Evolutionary conservation across 2,329 filamentous ascomycete genomes (phyloP).

Genomic region (Moelleriella libera): DNA sequence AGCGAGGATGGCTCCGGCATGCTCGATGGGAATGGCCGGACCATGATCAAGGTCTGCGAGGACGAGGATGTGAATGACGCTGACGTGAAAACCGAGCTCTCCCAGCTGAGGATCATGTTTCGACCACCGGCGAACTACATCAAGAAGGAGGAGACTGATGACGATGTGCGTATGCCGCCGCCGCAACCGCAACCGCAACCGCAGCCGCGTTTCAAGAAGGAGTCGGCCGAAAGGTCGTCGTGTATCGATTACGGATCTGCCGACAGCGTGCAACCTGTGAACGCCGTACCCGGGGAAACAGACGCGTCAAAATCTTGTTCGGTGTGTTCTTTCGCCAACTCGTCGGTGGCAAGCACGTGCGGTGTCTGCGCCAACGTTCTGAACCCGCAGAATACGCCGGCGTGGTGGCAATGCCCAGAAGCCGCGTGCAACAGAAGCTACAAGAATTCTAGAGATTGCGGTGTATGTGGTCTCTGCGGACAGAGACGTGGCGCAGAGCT

Average conservation of each 20-base stretch:
- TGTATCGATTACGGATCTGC: background rate
- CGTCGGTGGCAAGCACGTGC: slow-evolving; percentile 41
- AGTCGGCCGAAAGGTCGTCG: background rate
- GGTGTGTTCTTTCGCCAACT: slow-evolving; percentile 57
- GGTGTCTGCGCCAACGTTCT: slow-evolving; percentile 58
- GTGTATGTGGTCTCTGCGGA: slow-evolving; percentile 57
- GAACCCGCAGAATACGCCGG: slow-evolving; percentile 32
- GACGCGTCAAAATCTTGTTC: slow-evolving; percentile 25
- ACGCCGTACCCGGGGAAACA: background rate
- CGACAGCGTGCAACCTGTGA: background rate
- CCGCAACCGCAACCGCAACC: background rate
- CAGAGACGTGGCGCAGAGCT: slow-evolving; percentile 3
- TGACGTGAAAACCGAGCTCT: slow-evolving; percentile 33
- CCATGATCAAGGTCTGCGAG: slow-evolving; percentile 62
- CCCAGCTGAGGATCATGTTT: slow-evolving; percentile 43
- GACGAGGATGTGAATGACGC: slow-evolving; percentile 44
- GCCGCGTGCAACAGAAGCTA: slow-evolving; percentile 43
- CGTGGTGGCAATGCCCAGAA: slow-evolving; percentile 51
- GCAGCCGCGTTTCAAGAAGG: background rate
- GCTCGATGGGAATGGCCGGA: slow-evolving; percentile 50
- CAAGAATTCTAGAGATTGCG: slow-evolving; percentile 55
- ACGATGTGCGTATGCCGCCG: background rate
- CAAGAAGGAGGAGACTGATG: background rate
- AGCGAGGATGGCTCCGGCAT: slow-evolving; percentile 46
- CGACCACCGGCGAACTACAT: background rate